Percentiles rank a stretch among this genome's conserved stretches.
Evolutionary conservation across 2,329 filamentous ascomycete genomes (phyloP).

Genomic region (Pseudogymnoascus sp.): DNA sequence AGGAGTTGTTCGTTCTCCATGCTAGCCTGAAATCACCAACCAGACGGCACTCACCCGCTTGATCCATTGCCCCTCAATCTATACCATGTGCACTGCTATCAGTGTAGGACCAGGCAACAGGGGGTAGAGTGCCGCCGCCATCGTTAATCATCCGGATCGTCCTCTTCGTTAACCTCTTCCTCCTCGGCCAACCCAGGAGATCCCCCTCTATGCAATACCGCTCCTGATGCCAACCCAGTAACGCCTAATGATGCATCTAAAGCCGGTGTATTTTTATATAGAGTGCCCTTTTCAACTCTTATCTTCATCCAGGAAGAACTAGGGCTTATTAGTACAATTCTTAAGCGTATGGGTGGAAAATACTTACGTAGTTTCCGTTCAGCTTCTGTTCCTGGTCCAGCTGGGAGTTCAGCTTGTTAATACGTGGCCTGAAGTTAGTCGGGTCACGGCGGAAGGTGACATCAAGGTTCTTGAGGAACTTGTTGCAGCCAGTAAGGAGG

Average conservation of each 20-base stretch:
- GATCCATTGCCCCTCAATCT: constrained; percentile 44
- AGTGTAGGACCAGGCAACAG: constrained; percentile 55
- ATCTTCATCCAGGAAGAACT: constrained; percentile 93
- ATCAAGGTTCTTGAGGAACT: constrained; percentile 90
- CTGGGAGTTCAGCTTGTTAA: constrained; percentile 95
- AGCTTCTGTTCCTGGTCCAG: constrained; percentile 97
- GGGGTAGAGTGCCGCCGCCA: constrained; percentile 55
- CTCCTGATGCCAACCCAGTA: constrained; percentile 25
- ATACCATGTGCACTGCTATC: constrained; percentile 21
- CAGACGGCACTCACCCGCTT: constrained; percentile 10
- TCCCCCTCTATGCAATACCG: constrained; percentile 26
- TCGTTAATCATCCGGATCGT: constrained; percentile 55
- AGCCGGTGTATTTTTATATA: constrained; percentile 33
- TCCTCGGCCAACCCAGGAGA: constrained; percentile 32
- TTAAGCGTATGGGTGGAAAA: constrained; percentile 12
- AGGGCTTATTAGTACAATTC: constrained; percentile 16
- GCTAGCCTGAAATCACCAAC: constrained; percentile 9
- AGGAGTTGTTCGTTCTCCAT: background rate
- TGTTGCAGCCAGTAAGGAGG: constrained; percentile 90
- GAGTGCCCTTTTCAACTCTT: constrained; percentile 55
- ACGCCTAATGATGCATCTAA: constrained; percentile 28
- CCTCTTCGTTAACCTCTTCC: constrained; percentile 52
- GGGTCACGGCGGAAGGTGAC: constrained; percentile 98
- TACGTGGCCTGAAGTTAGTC: constrained; percentile 89
- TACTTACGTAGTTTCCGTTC: constrained; percentile 76